Conservation (phyloP, 2,329 filamentous ascomycete genomes). For the Niveomyces coronatus region DNA sequence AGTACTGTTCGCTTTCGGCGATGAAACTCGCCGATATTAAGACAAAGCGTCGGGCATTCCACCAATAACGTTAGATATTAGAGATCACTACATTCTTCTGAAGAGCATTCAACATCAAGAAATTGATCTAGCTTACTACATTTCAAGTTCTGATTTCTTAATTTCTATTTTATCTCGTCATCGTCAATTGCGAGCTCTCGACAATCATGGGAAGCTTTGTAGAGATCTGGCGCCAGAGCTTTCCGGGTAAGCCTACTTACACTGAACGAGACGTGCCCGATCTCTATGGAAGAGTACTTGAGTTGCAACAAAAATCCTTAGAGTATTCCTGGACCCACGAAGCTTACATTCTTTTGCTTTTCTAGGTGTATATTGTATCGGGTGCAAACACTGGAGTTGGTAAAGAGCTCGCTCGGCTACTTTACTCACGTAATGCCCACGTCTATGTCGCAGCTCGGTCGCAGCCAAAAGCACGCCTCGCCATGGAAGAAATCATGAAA, state of each 20-base stretch:
- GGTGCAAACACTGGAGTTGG: conserved; percentile 35
- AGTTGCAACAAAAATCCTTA: conserved; percentile 16
- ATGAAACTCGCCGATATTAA: no score
- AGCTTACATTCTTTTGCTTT: neutral
- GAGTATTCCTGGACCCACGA: neutral
- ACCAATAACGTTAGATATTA: no score
- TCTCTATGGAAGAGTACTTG: conserved; percentile 34
- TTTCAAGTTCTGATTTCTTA: no score
- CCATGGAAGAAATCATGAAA: conserved; percentile 33
- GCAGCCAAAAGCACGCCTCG: conserved; percentile 30
- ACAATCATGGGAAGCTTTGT: no score
- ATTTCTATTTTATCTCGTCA: no score
- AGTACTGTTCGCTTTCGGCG: no score
- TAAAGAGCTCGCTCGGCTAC: conserved; percentile 39
- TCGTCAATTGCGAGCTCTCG: no score
- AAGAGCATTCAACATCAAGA: no score
- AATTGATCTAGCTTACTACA: no score
- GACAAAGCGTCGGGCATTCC: no score
- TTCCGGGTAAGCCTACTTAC: conserved; percentile 4
- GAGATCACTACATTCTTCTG: no score
- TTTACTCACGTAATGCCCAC: conserved; percentile 42
- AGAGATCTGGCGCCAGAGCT: no score
- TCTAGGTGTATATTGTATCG: conserved; percentile 40
- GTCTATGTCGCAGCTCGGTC: conserved; percentile 46
- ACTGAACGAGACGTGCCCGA: conserved; percentile 53